phyloP scores from a whole-genome alignment of 257 asterid genomes.

The Fraxinus americana region DNA sequence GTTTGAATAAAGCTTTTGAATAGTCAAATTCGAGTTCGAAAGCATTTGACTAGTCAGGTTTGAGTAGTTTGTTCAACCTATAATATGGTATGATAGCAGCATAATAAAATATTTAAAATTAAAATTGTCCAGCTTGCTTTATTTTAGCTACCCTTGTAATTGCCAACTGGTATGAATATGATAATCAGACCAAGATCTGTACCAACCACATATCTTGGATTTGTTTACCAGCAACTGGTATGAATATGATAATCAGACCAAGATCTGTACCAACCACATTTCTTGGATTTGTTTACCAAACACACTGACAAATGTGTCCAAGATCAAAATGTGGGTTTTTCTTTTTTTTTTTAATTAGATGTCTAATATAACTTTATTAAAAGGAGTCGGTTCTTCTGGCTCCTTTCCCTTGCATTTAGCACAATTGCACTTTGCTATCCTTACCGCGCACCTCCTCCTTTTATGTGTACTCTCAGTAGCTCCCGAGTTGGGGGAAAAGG shows the following conservation, averaged over 20 bases:
- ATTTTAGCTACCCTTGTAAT: not conserved
- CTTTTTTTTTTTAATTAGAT: too few relatives aligned
- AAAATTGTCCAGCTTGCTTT: not conserved
- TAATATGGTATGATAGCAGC: too few relatives aligned
- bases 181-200: not conserved
- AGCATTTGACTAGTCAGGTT: too few relatives aligned
- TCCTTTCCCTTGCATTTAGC: too few relatives aligned
- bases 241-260: not conserved
- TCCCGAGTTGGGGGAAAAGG: too few relatives aligned
- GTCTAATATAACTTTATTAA: too few relatives aligned
- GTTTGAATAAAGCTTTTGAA: not conserved
- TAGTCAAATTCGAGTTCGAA: not conserved
- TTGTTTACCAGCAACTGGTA: not conserved
- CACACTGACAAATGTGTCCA: not conserved
- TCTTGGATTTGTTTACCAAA: not conserved
- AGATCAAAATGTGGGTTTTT: too few relatives aligned
- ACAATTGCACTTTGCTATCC: too few relatives aligned
- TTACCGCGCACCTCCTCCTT: not conserved
- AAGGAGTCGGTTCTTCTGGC: not conserved
- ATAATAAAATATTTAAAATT: not conserved
- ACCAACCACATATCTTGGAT: not conserved
- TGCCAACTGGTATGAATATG: not conserved
- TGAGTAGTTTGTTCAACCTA: not conserved
- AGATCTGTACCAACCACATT: not conserved
- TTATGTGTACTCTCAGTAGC: too few relatives aligned